Conservation (phyloP, 495 filamentous ascomycete species). For the Chaetomium cochliodes region DNA sequence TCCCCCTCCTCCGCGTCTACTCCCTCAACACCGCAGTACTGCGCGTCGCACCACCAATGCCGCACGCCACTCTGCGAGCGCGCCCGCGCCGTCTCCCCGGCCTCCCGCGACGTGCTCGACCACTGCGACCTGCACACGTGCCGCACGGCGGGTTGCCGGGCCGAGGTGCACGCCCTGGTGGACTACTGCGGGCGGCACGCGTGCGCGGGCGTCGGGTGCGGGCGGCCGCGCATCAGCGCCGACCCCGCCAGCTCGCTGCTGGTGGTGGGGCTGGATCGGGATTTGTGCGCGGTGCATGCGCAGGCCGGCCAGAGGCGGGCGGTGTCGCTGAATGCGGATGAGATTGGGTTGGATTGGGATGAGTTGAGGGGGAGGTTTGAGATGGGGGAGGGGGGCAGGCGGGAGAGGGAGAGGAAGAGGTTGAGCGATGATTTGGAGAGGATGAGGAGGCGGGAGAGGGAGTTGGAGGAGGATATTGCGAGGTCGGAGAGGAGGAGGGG, state of each 20-base stretch:
- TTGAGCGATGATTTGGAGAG: slow-evolving; percentile 22
- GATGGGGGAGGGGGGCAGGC: background rate
- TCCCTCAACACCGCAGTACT: background rate
- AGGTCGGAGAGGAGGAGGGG: background rate
- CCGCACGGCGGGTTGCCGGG: slow-evolving; percentile 2
- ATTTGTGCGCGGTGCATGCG: slow-evolving; percentile 17
- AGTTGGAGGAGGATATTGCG: slow-evolving; percentile 2
- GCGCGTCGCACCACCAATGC: slow-evolving; percentile 12
- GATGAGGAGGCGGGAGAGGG: slow-evolving; percentile 17
- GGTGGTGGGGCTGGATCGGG: slow-evolving; percentile 1
- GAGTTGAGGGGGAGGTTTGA: slow-evolving; percentile 10
- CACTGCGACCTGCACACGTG: slow-evolving; percentile 19
- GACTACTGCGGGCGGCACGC: slow-evolving; percentile 21
- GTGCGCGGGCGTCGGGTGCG: slow-evolving; percentile 14
- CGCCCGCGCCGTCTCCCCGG: background rate
- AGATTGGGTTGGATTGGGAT: slow-evolving; percentile 7
- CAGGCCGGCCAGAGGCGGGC: background rate
- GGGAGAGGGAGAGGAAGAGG: slow-evolving; percentile 12
- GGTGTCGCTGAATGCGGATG: background rate
- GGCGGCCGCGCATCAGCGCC: slow-evolving; percentile 11
- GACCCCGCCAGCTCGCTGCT: background rate
- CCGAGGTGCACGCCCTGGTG: background rate
- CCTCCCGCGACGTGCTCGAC: background rate
- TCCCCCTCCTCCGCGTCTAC: no score
- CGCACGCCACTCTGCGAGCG: background rate